Evolutionary conservation across 2,329 filamentous ascomycete species (phyloP).

Genomic region (Xylaria sp.): DNA sequence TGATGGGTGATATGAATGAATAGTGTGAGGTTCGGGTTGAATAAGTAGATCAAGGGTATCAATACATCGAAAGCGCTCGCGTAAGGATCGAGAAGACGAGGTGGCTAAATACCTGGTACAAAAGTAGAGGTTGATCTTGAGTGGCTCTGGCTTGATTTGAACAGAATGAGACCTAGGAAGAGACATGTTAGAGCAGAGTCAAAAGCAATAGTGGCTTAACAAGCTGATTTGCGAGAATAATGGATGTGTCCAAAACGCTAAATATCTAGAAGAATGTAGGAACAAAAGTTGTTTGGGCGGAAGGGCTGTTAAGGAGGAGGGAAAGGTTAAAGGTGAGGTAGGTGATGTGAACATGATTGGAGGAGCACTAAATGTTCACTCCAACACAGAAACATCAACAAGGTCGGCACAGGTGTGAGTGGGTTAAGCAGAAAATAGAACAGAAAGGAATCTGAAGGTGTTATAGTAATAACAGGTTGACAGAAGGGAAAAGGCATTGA

Average conservation of each 20-base stretch:
- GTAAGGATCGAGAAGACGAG: not conserved
- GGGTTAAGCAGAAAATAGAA: not conserved
- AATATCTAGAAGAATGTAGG: not conserved
- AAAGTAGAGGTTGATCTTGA: conserved; percentile 40
- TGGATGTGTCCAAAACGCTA: not conserved
- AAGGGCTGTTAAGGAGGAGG: not conserved
- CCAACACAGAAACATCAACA: not conserved
- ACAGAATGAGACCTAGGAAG: conserved; percentile 42
- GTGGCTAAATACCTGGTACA: conserved; percentile 44
- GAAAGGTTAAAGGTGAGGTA: not conserved
- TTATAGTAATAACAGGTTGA: not conserved
- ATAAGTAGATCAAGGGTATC: not conserved
- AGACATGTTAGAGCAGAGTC: conserved; percentile 19
- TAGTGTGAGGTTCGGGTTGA: not conserved
- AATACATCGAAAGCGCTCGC: not conserved
- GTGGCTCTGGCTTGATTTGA: conserved; percentile 34
- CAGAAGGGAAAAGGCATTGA: not conserved
- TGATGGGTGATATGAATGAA: not conserved
- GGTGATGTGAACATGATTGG: not conserved
- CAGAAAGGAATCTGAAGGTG: not conserved
- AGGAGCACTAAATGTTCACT: not conserved
- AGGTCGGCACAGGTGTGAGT: not conserved
- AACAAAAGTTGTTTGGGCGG: not conserved
- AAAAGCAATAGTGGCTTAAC: not conserved
- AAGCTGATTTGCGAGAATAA: not conserved